phyloP scores from a whole-genome alignment of 805 yeast species.

The Saccharomycopsis schoenii region DNA sequence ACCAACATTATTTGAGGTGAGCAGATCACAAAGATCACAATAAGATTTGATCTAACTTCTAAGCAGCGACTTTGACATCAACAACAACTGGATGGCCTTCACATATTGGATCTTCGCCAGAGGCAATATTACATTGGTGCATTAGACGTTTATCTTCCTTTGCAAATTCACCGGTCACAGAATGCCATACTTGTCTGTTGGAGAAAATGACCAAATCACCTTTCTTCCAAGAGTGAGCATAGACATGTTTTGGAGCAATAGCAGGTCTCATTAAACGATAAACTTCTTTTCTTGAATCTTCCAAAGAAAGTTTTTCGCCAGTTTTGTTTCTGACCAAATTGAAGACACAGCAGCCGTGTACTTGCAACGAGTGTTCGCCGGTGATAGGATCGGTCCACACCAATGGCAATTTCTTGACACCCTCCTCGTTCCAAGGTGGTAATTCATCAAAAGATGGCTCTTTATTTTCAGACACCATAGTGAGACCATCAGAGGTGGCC shows the following conservation, averaged over 20 bases:
- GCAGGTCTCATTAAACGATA: conserved; percentile 80
- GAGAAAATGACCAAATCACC: conserved; percentile 83
- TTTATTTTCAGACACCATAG: conserved; percentile 74
- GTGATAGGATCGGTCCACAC: conserved; percentile 92
- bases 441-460: conserved; percentile 57
- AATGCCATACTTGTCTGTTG: conserved; percentile 87
- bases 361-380: conserved; percentile 71
- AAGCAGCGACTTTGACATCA: conserved; percentile 5
- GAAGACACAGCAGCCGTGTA: conserved; percentile 81
- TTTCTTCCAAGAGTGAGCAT: conserved; percentile 72
- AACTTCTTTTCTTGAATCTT: conserved; percentile 63
- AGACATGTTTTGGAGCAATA: conserved; percentile 60
- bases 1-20: background rate
- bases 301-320: conserved; percentile 54
- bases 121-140: conserved; percentile 92
- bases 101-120: conserved; percentile 56
- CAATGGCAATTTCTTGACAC: conserved; percentile 69
- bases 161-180: conserved; percentile 83
- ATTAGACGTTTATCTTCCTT: conserved; percentile 71
- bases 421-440: conserved; percentile 76
- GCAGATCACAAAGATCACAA: too few species aligned
- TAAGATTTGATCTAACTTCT: background rate
- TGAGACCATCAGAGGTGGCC: conserved; percentile 79
- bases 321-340: conserved; percentile 43
- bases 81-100: conserved; percentile 15